Conservation (phyloP, 306 rosid species). For the Geum urbanum region DNA sequence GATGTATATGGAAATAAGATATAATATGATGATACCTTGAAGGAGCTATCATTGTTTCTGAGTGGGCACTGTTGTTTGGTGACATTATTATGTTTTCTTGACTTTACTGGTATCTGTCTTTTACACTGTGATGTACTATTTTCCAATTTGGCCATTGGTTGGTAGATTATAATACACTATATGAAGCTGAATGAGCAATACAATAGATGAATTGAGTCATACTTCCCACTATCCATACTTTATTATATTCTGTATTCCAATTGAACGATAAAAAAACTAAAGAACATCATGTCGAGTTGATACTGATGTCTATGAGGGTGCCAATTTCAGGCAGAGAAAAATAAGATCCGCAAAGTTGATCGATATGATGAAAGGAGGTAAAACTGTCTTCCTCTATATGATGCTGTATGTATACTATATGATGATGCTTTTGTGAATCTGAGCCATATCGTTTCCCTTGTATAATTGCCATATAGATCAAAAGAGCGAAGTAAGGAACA, state of each 20-base stretch:
- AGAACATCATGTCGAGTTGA: too few species aligned
- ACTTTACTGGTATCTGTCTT: neutral
- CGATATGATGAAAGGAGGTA: conserved; percentile 79
- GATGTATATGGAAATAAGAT: too few species aligned
- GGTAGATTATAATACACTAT: neutral
- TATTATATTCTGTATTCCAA: too few species aligned
- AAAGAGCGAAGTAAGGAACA: conserved; percentile 82
- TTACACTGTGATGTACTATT: neutral
- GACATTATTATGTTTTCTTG: neutral
- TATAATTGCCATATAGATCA: conserved; percentile 36
- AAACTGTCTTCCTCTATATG: neutral
- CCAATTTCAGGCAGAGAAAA: conserved; percentile 84
- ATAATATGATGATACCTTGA: neutral
- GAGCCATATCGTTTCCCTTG: neutral
- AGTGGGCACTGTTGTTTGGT: too few species aligned
- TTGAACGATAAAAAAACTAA: too few species aligned
- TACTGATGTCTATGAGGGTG: neutral
- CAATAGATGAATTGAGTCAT: too few species aligned
- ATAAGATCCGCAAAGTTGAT: conserved; percentile 65
- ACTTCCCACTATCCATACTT: too few species aligned
- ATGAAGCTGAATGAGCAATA: neutral
- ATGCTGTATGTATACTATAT: neutral
- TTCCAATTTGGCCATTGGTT: neutral
- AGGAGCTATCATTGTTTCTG: neutral
- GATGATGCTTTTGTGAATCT: neutral